phyloP scores from a whole-genome alignment of 2,329 filamentous ascomycete species.

The Pseudogymnoascus sp. region DNA sequence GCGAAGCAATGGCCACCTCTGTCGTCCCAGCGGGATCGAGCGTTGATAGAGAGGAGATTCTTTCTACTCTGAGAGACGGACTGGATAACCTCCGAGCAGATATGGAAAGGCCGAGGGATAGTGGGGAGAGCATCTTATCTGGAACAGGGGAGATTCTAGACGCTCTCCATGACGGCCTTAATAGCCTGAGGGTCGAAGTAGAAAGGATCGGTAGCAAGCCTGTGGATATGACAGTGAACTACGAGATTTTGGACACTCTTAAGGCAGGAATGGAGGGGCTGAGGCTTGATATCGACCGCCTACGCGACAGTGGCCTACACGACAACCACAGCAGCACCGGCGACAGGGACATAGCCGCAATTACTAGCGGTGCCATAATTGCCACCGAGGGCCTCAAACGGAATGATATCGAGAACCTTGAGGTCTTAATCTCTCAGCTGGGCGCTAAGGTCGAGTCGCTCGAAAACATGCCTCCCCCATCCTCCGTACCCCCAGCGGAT shows the following conservation, averaged over 20 bases:
- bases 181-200: constrained; percentile 67
- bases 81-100: constrained; percentile 70
- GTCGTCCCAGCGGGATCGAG: constrained; percentile 39
- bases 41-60: constrained; percentile 57
- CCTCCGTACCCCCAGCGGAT: constrained; percentile 34
- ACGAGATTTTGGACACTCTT: constrained; percentile 83
- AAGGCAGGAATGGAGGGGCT: constrained; percentile 73
- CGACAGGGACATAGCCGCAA: constrained; percentile 42
- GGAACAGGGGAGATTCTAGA: constrained; percentile 86
- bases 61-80: constrained; percentile 56
- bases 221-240: constrained; percentile 71
- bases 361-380: constrained; percentile 44
- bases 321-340: constrained; percentile 28
- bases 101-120: constrained; percentile 44
- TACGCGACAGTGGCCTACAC: constrained; percentile 51
- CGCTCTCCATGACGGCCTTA: constrained; percentile 80
- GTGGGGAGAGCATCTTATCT: constrained; percentile 24
- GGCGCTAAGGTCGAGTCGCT: constrained; percentile 77
- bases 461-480: constrained; percentile 46
- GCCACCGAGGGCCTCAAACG: constrained; percentile 50
- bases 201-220: constrained; percentile 74
- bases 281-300: constrained; percentile 66
- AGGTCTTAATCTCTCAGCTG: constrained; percentile 73
- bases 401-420: constrained; percentile 77
- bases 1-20: constrained; percentile 47